Evolutionary conservation across 2,329 filamentous ascomycete genomes (phyloP).

Genomic region (Colletotrichum sojae): DNA sequence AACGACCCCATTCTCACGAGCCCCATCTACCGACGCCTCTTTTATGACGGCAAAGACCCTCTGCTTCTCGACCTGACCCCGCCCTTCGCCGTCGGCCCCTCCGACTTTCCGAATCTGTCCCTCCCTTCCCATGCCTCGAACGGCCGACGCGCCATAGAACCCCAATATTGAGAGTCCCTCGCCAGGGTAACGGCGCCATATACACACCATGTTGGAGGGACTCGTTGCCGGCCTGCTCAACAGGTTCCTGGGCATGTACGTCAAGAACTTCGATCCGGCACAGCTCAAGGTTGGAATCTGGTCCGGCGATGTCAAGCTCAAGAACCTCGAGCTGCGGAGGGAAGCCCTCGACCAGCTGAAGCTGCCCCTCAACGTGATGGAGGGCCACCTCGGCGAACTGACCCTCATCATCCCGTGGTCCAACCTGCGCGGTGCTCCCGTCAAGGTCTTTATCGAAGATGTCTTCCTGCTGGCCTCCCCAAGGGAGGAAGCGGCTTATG

Average conservation of each 20-base stretch:
- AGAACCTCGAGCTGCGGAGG: constrained; percentile 90
- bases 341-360: constrained; percentile 98
- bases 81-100: constrained; percentile 5
- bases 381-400: constrained; percentile 92
- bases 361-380: constrained; percentile 95
- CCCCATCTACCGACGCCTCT: constrained; percentile 5
- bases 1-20: constrained; percentile 4
- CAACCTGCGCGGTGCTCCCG: constrained; percentile 92
- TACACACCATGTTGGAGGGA: constrained; percentile 90
- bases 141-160: constrained; percentile 20
- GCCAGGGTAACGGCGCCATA: constrained; percentile 80
- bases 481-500: constrained; percentile 93
- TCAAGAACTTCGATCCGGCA: constrained; percentile 98
- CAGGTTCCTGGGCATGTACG: constrained; percentile 99
- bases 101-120: constrained; percentile 29
- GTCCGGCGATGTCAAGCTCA: constrained; percentile 97
- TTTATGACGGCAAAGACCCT: constrained; percentile 22
- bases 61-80: background rate
- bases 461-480: constrained; percentile 95
- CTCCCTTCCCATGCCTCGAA: constrained; percentile 28
- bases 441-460: constrained; percentile 96
- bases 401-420: constrained; percentile 98
- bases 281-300: constrained; percentile 99
- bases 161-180: constrained; percentile 33
- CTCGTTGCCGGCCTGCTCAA: constrained; percentile 97